Conservation (phyloP, 2,329 filamentous ascomycete species). For the Fusarium clavum region DNA sequence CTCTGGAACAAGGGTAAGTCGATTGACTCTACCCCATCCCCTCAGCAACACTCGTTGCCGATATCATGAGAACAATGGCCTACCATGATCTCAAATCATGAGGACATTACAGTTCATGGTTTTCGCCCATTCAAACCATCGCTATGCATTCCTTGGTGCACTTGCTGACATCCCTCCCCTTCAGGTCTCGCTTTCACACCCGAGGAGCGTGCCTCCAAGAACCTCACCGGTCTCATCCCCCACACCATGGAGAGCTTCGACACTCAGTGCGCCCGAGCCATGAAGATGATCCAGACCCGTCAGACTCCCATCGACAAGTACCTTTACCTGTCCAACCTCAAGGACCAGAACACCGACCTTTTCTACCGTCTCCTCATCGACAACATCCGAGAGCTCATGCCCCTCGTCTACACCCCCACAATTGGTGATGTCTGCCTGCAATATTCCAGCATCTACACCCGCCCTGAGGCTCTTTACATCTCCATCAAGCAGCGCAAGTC, state of each 20-base stretch:
- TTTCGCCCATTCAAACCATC: neutral
- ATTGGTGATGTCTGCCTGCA: conserved; percentile 96
- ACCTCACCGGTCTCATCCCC: conserved; percentile 74
- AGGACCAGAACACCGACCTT: conserved; percentile 80
- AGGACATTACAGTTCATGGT: neutral
- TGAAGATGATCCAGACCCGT: conserved; percentile 79
- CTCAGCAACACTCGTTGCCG: conserved; percentile 28
- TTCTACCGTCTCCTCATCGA: conserved; percentile 86
- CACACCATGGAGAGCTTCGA: conserved; percentile 71
- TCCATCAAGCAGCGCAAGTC: conserved; percentile 95
- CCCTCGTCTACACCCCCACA: conserved; percentile 87
- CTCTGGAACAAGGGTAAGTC: conserved; percentile 73
- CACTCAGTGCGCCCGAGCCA: conserved; percentile 72
- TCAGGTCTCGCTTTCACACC: conserved; percentile 73
- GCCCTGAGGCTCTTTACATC: conserved; percentile 95
- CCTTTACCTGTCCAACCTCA: conserved; percentile 81
- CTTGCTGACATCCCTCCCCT: conserved; percentile 22
- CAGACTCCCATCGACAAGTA: conserved; percentile 83
- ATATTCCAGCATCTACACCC: conserved; percentile 95
- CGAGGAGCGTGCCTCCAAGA: conserved; percentile 71
- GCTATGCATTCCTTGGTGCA: neutral
- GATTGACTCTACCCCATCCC: conserved; percentile 17
- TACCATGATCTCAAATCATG: conserved; percentile 6
- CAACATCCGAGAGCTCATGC: conserved; percentile 82
- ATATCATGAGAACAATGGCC: conserved; percentile 21